phyloP scores from a whole-genome alignment of 768 basidiomycete genomes.

The Phlebiopsis gigantea region DNA sequence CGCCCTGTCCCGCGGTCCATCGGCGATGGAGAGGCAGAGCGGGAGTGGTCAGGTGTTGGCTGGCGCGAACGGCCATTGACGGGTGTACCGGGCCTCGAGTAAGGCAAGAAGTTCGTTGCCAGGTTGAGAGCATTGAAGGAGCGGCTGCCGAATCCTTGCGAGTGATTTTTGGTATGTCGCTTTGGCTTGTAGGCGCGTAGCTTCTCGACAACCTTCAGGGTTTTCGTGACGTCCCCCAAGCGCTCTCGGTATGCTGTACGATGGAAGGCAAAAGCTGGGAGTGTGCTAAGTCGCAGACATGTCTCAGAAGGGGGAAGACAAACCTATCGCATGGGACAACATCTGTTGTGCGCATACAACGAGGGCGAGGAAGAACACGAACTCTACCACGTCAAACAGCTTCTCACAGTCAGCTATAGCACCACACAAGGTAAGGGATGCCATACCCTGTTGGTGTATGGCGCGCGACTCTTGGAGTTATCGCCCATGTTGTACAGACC shows the following conservation, averaged over 20 bases:
- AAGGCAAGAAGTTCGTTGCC: constrained; percentile 19
- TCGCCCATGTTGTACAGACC: constrained; percentile 42
- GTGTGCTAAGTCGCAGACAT: too few relatives aligned
- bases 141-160: constrained; percentile 9
- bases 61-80: constrained; percentile 28
- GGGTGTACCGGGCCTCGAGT: constrained; percentile 17
- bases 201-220: constrained; percentile 58
- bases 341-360: constrained; percentile 60
- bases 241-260: constrained; percentile 74
- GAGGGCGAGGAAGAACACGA: constrained; percentile 71
- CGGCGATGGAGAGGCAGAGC: constrained; percentile 14
- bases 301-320: neutral
- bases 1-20: neutral
- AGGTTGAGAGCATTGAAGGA: constrained; percentile 16
- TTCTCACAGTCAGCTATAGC: constrained; percentile 18
- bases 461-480: constrained; percentile 41
- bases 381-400: constrained; percentile 62
- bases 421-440: neutral
- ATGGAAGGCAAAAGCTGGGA: constrained; percentile 68
- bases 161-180: constrained; percentile 20
- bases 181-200: constrained; percentile 62
- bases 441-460: constrained; percentile 54
- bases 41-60: constrained; percentile 22
- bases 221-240: constrained; percentile 46
- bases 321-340: constrained; percentile 61